These are phyloP conservation scores for Boletellus sp. DNA, from an alignment of 1,284 basidiomycete species.

Conservation along the genomic window DNA sequence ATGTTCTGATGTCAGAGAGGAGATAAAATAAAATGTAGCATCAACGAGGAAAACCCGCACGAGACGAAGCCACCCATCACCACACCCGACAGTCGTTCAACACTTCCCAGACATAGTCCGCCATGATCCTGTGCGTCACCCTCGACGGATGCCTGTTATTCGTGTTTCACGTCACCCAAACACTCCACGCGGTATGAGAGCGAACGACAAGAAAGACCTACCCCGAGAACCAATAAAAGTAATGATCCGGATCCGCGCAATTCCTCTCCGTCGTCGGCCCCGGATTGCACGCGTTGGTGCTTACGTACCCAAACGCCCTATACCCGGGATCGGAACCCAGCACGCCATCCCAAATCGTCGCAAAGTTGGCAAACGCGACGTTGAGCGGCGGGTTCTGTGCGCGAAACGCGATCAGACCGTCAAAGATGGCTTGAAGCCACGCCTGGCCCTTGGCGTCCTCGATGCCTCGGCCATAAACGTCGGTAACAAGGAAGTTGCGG, in stretches of 20 bases:
- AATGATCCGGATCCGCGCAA: constrained; percentile 45
- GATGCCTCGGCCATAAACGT: constrained; percentile 45
- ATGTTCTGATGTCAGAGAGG: no score
- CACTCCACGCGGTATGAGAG: no score
- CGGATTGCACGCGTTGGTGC: constrained; percentile 35
- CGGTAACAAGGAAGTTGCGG: constrained; percentile 43
- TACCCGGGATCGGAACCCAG: constrained; percentile 41
- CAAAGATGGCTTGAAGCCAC: constrained; percentile 42
- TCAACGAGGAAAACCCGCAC: background rate
- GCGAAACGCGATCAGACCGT: constrained; percentile 32
- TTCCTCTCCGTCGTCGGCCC: constrained; percentile 30
- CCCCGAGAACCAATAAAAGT: constrained; percentile 51
- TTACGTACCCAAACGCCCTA: constrained; percentile 46
- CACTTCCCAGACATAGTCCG: constrained; percentile 45
- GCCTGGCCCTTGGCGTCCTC: constrained; percentile 38
- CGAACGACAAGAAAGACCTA: constrained; percentile 21
- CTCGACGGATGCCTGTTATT: constrained; percentile 39
- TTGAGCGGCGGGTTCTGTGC: constrained; percentile 28
- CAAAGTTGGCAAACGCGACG: constrained; percentile 45
- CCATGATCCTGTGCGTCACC: constrained; percentile 44
- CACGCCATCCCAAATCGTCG: constrained; percentile 44
- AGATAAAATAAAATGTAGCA: background rate
- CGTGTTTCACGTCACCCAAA: background rate
- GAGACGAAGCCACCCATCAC: background rate
- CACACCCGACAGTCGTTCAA: constrained; percentile 29